Conservation (phyloP, 352 stramenopile genomes). For the Phytophthora brassicae region DNA sequence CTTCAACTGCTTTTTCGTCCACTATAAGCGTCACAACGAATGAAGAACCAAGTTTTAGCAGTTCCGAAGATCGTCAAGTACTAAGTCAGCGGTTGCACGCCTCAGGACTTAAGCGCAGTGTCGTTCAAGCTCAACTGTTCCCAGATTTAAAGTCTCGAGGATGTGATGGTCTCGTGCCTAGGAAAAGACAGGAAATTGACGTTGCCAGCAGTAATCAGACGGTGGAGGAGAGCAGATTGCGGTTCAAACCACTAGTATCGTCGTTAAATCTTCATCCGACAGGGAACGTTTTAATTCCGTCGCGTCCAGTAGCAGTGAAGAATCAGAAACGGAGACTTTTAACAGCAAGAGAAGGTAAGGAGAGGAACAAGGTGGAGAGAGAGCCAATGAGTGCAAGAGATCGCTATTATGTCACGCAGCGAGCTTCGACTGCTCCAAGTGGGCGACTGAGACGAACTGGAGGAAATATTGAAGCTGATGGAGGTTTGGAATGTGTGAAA, state of each 20-base stretch:
- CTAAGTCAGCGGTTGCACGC: constrained; percentile 55
- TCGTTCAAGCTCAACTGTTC: constrained; percentile 57
- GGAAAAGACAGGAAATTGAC: constrained; percentile 6
- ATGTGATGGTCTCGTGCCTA: neutral
- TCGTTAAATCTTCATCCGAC: constrained; percentile 31
- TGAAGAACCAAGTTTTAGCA: neutral
- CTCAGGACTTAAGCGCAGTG: constrained; percentile 57
- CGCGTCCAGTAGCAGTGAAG: constrained; percentile 33
- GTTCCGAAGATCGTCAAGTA: neutral
- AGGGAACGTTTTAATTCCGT: constrained; percentile 46
- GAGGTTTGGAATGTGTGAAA: no score
- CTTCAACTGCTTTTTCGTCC: no score
- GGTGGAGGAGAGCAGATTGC: neutral
- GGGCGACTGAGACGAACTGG: constrained; percentile 13
- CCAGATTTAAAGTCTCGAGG: constrained; percentile 16
- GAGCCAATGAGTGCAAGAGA: constrained; percentile 64
- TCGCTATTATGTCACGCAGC: constrained; percentile 60
- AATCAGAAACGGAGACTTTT: constrained; percentile 14
- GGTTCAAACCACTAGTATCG: constrained; percentile 35
- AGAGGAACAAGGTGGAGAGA: constrained; percentile 10
- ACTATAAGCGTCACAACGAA: neutral
- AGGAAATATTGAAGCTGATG: neutral
- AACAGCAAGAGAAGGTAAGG: constrained; percentile 8
- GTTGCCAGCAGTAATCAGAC: constrained; percentile 15
- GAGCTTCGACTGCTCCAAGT: constrained; percentile 39